Percentiles rank a stretch among this genome's conserved stretches.
Conservation (phyloP, 805 yeast species). For the Myxozyma sirexii region DNA sequence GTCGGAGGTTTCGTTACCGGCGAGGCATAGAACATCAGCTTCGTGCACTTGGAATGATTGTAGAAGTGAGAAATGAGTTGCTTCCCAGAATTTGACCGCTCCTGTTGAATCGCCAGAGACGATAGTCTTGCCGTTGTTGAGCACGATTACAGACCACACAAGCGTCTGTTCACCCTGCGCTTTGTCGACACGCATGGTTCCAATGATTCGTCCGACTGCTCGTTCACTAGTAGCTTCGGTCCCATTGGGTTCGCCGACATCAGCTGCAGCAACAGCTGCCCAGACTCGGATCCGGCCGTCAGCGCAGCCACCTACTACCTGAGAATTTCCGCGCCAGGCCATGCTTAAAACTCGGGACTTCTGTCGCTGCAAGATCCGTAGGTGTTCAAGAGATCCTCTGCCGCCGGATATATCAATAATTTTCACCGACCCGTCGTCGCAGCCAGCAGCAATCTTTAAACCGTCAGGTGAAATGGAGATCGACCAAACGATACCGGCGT, state of each 20-base stretch:
- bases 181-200: constrained; percentile 90
- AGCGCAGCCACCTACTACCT: constrained; percentile 89
- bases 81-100: constrained; percentile 88
- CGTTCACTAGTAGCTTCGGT: constrained; percentile 14
- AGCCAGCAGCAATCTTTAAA: constrained; percentile 77
- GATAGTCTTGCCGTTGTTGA: constrained; percentile 67
- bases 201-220: constrained; percentile 64
- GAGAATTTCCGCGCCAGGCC: constrained; percentile 69
- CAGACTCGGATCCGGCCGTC: constrained; percentile 91
- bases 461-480: constrained; percentile 65
- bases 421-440: constrained; percentile 92
- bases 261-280: constrained; percentile 50
- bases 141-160: constrained; percentile 80
- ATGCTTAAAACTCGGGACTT: constrained; percentile 71
- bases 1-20: constrained; percentile 61
- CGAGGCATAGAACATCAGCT: constrained; percentile 82
- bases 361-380: constrained; percentile 75
- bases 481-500: constrained; percentile 94
- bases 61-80: constrained; percentile 68
- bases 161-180: constrained; percentile 81
- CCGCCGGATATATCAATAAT: constrained; percentile 85
- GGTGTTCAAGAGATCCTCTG: constrained; percentile 77
- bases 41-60: constrained; percentile 85
- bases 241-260: constrained; percentile 24
- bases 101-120: constrained; percentile 99